phyloP scores from a whole-genome alignment of 345 rosid genomes.

The Erucastrum elatum region DNA sequence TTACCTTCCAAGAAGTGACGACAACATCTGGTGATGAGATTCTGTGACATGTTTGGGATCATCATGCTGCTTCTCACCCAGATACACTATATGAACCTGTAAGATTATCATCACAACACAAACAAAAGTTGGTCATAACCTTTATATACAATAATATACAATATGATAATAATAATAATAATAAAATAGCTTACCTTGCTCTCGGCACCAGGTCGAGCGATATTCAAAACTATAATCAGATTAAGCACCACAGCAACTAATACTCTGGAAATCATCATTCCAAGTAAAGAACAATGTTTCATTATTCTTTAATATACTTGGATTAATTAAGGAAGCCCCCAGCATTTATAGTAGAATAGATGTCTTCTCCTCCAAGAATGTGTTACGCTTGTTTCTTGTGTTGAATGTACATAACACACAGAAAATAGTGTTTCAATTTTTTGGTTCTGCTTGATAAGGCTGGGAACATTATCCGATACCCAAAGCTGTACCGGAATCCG shows the following conservation, averaged over 20 bases:
- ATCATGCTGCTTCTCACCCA: conserved; percentile 40
- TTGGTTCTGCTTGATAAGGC: no score
- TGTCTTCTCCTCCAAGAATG: conserved; percentile 2
- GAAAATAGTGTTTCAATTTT: background rate
- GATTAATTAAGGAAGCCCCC: background rate
- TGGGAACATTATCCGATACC: background rate
- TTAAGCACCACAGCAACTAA: conserved; percentile 14
- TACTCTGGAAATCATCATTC: background rate
- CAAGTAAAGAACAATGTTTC: background rate
- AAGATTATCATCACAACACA: background rate
- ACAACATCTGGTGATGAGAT: conserved; percentile 38
- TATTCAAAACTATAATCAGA: background rate
- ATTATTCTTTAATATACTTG: background rate
- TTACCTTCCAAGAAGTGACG: conserved; percentile 32
- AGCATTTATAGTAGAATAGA: background rate
- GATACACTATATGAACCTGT: conserved; percentile 42
- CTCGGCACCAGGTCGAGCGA: conserved; percentile 9
- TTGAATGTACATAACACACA: background rate
- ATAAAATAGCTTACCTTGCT: conserved; percentile 12
- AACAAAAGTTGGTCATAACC: background rate
- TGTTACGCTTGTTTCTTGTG: background rate
- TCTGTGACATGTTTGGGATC: conserved; percentile 33
- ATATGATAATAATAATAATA: no score
- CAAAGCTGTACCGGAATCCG: no score
- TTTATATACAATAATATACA: background rate